These are phyloP conservation scores for Breynia disticha DNA, from an alignment of 441 rosid genomes.

Conservation along the genomic window DNA sequence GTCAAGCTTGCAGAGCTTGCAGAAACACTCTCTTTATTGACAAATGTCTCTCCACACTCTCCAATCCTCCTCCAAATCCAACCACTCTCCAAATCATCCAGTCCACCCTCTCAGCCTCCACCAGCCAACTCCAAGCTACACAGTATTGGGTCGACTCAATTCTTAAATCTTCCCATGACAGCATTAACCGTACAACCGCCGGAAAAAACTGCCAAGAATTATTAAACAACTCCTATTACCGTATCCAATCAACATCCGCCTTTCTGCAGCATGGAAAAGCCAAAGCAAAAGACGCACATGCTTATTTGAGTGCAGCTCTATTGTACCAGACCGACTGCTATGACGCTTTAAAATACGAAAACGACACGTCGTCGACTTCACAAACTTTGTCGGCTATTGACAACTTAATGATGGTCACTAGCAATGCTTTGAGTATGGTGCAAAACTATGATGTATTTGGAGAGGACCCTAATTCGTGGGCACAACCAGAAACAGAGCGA, in stretches of 20 bases:
- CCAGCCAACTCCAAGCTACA: constrained; percentile 41
- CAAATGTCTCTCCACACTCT: constrained; percentile 38
- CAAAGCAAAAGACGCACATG: constrained; percentile 56
- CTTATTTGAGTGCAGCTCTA: constrained; percentile 76
- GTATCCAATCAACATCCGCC: constrained; percentile 32
- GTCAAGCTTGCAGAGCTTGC: constrained; percentile 64
- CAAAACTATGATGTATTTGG: constrained; percentile 48
- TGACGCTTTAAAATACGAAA: constrained; percentile 55
- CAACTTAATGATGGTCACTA: constrained; percentile 35
- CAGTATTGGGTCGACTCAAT: constrained; percentile 41
- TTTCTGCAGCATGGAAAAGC: constrained; percentile 32
- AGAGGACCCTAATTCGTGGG: constrained; percentile 39
- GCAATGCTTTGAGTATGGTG: constrained; percentile 74
- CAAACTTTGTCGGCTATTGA: constrained; percentile 48
- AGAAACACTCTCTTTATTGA: constrained; percentile 60
- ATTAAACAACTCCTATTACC: constrained; percentile 39
- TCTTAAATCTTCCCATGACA: constrained; percentile 37
- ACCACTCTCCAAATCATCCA: constrained; percentile 47
- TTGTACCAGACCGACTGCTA: constrained; percentile 72
- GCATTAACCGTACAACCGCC: constrained; percentile 44
- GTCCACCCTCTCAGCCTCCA: constrained; percentile 53
- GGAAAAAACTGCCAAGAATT: constrained; percentile 43
- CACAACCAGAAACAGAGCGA: constrained; percentile 59
- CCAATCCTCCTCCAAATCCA: constrained; percentile 34
- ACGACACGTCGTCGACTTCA: constrained; percentile 43